Evolutionary conservation across 2,329 filamentous ascomycete genomes (phyloP).

Genomic region (Lecanicillium sp.): DNA sequence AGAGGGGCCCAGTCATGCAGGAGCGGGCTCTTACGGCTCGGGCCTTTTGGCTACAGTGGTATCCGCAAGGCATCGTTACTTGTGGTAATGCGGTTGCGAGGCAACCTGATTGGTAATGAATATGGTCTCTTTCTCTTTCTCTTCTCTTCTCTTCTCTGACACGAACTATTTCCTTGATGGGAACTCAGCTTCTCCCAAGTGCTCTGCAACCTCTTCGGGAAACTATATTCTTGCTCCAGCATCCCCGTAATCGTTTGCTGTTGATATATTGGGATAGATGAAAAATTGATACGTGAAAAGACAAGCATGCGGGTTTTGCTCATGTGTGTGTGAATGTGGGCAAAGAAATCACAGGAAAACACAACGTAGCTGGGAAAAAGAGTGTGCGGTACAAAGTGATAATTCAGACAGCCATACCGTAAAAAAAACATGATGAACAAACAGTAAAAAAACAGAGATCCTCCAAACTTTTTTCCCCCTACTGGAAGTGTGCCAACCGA

Average conservation of each 20-base stretch:
- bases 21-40: too few relatives aligned
- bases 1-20: too few relatives aligned
- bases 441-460: not conserved
- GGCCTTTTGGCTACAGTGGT: too few relatives aligned
- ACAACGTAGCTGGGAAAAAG: not conserved
- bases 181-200: not conserved
- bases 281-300: not conserved
- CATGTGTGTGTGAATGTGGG: not conserved
- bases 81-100: too few relatives aligned
- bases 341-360: not conserved
- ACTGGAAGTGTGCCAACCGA: not conserved
- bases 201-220: not conserved
- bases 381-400: not conserved
- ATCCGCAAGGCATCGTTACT: too few relatives aligned
- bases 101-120: too few relatives aligned
- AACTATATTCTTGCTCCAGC: not conserved
- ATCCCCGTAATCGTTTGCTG: not conserved
- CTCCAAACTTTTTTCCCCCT: slow-evolving; percentile 8
- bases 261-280: not conserved
- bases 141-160: not conserved
- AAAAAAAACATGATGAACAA: not conserved
- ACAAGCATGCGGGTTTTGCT: not conserved
- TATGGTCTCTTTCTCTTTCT: too few relatives aligned
- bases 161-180: not conserved
- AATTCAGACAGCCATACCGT: slow-evolving; percentile 4